Percentiles rank a stretch among this genome's conserved stretches.
Evolutionary conservation across 2,329 filamentous ascomycete genomes (phyloP).

Genomic region (Pseudocercospora cruenta): DNA sequence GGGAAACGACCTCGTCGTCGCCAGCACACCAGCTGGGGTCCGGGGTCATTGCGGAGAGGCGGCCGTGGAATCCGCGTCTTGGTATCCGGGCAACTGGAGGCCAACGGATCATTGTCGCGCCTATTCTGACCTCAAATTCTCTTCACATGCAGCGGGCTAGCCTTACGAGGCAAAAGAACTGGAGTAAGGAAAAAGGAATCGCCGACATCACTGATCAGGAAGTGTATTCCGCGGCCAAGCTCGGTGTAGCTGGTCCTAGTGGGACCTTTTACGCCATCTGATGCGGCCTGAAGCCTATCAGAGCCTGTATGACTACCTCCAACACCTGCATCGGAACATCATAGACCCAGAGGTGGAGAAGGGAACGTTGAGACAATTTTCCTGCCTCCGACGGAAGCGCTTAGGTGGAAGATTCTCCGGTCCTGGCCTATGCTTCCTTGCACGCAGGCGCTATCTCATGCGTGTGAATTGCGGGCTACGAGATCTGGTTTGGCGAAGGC

Average conservation of each 20-base stretch:
- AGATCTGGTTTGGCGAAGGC: conserved; percentile 10
- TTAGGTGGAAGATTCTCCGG: conserved; percentile 24
- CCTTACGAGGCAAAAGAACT: conserved; percentile 8
- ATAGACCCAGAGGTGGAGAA: conserved; percentile 12
- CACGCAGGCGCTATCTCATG: conserved; percentile 18
- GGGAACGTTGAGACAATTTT: conserved; percentile 18
- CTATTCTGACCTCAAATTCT: conserved; percentile 20
- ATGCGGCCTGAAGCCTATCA: conserved; percentile 12
- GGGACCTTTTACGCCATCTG: conserved; percentile 13
- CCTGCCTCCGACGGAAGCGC: conserved; percentile 14
- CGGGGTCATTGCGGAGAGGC: conserved; percentile 4
- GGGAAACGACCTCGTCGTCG: conserved; percentile 4
- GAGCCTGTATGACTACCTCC: not conserved
- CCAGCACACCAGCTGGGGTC: conserved; percentile 4
- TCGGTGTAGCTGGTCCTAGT: conserved; percentile 1
- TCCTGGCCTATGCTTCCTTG: conserved; percentile 25
- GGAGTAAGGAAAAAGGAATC: conserved; percentile 16
- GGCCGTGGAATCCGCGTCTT: not conserved
- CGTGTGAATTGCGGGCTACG: conserved; percentile 10
- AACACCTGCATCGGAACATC: conserved; percentile 16
- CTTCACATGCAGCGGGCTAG: not conserved
- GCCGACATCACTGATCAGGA: conserved; percentile 13
- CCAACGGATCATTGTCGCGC: conserved; percentile 19
- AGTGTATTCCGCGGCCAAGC: conserved; percentile 16
- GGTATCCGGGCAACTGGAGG: conserved; percentile 14